Base-by-base conservation (phyloP, 2,329 filamentous ascomycete genomes). In the Chrysoporthe puriensis region DNA sequence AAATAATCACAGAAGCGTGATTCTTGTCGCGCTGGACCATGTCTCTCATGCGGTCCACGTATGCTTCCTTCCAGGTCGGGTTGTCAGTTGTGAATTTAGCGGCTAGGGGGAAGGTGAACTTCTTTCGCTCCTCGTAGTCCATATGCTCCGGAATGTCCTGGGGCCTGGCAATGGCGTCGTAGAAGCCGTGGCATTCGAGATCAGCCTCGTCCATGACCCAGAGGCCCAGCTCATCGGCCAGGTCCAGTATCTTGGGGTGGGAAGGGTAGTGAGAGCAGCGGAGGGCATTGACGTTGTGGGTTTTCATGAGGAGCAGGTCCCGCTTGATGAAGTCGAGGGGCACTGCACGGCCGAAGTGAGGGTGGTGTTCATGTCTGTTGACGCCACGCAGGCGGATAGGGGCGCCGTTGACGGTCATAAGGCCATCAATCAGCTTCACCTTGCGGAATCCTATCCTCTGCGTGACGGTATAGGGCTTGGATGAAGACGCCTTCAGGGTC, bases 301-400 rank as follows among this genome's bases (percentile, higher is more conserved):
- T 80, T 76, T 92, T 92, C 89, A 92, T 92, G 3, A 88, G 79
- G 2, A 89, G 73, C 1, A 92, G 79, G 71, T 92, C 90, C 16
- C 81, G 77, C 70, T 84, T 84, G 73, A 91, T 85, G 66, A 85
- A 90, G 1, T 89, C 85, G 7, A 86, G 76, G 0, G 89, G 88
- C 0, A 91, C 88, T 0, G 88, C 83, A 0, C 90, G 86, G 3
- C 90, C 90, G 40, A 84, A 83, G 34, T 79, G 77, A 0, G 88
- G 88, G 72, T 92, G 89, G 72, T 93, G 90, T 67, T 93, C 90
- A 73, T 92, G 90, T 18, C 90, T 81, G 74, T 92, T 92, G 18
- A 88, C 86, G 18, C 90, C 90, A 40, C 86, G 83, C 70, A 92
- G 82, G 2, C 86, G 81, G 62, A 92, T 83, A 1, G 85, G 79